Evolutionary conservation across 306 rosid species (phyloP), one percentile per base, ranked within the genome.

Genomic region (Cucurbita maxima): DNA sequence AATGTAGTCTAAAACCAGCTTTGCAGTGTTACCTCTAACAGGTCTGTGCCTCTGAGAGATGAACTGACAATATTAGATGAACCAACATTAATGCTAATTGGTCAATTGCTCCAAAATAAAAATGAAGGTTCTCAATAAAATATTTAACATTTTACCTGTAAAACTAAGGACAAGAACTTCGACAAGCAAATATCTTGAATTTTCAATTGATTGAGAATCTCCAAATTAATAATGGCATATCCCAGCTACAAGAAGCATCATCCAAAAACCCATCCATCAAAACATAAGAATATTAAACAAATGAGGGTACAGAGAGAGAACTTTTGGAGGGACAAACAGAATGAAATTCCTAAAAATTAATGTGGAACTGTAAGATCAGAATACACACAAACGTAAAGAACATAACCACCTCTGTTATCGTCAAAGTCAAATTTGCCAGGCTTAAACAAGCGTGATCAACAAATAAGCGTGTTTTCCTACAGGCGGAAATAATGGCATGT

Each of bases 41-140:
- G 92, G 96, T 71, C 86, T 88, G 69, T 91, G 83, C 83, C 91
- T 86, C 82, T 94, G 99, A 19, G 99, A 91, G 83, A 91, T 79
- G 80, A 89, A 94, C 99, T 91, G 84, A 55, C 76, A 80, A 71
- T 80, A 75, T 58, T 75, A 73, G 41, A 79, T 51, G 72, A 48
- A 78, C 69, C 47, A 72, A 66, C 62, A 74, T 38, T 47, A 74
- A 15, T 61, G 43, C 13, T 58, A 75, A 50, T 36, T 11, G 20
- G 64, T 11, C n/a, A 71, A 71, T 37, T 53, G 18, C 75, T 52
- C 36, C 61, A 15, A 38, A 53, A 44, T 30, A 9, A 8, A 9
- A 8, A 18, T 19, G 43, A 47, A 16, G 55, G 25, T 60, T n/a
- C 50, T 15, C 20, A 7, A 13, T 0, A 75, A 48, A 75, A 58